Evolutionary conservation across 73 alveolate genomes (phyloP).

Genomic region (Symbiodinium natans): DNA sequence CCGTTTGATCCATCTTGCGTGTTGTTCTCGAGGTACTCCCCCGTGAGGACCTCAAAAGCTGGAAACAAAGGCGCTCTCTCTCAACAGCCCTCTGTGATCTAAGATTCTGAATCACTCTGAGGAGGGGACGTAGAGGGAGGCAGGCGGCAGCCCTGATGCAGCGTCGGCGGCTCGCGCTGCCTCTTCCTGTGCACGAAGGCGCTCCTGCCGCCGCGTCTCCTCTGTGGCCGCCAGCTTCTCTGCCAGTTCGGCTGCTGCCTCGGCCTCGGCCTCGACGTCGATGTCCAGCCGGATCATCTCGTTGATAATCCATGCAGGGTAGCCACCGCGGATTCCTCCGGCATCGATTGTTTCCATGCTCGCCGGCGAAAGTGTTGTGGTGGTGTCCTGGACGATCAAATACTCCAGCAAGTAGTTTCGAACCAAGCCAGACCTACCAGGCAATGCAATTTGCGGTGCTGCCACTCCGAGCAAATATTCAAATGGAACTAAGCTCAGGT

Average conservation of each 20-base stretch:
- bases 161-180: slow-evolving; percentile 30
- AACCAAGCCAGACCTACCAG: slow-evolving; percentile 48
- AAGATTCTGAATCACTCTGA: no score
- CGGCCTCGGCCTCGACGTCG: slow-evolving; percentile 90
- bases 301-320: slow-evolving; percentile 82
- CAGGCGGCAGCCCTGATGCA: slow-evolving; percentile 40
- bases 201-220: slow-evolving; percentile 81
- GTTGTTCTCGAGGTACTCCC: slow-evolving; percentile 55
- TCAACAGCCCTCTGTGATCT: no score
- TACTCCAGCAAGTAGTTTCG: slow-evolving; percentile 44
- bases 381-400: slow-evolving; percentile 71
- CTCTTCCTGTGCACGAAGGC: slow-evolving; percentile 44
- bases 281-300: slow-evolving; percentile 88
- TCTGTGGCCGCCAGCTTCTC: slow-evolving; percentile 52
- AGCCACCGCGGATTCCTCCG: slow-evolving; percentile 60
- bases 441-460: slow-evolving; percentile 79
- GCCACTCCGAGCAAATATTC: slow-evolving; percentile 72
- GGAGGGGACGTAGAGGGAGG: slow-evolving; percentile 43
- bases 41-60: slow-evolving; percentile 42
- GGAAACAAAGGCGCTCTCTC: no score
- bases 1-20: neutral
- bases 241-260: slow-evolving; percentile 71
- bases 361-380: slow-evolving; percentile 75
- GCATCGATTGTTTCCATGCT: slow-evolving; percentile 88
- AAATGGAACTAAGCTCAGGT: slow-evolving; percentile 60